phyloP scores from a whole-genome alignment of 2,329 filamentous ascomycete genomes.

The Fusarium graminum region DNA sequence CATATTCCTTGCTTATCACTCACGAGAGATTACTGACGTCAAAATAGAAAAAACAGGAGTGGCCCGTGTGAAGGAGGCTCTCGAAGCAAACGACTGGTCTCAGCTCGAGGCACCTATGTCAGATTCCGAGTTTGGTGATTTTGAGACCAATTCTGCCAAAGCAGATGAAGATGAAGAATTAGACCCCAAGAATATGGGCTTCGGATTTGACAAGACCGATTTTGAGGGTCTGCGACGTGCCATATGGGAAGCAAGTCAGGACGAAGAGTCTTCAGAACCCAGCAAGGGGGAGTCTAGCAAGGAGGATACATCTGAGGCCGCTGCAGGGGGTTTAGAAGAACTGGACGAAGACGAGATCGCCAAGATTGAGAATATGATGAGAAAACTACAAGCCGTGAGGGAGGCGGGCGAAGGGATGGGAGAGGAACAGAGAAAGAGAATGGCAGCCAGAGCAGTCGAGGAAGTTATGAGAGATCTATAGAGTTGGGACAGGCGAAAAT shows the following conservation, averaged over 20 bases:
- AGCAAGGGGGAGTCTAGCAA: conserved; percentile 28
- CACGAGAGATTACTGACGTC: conserved; percentile 34
- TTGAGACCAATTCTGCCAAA: conserved; percentile 54
- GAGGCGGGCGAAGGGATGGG: conserved; percentile 71
- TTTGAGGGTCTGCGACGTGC: conserved; percentile 66
- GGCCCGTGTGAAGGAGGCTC: conserved; percentile 69
- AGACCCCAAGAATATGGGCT: conserved; percentile 64
- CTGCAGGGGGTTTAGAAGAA: conserved; percentile 57
- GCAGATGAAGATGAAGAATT: conserved; percentile 53
- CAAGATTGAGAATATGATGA: conserved; percentile 73
- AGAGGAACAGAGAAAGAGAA: conserved; percentile 70
- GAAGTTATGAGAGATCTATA: conserved; percentile 74
- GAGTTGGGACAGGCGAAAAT: not conserved
- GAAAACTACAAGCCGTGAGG: conserved; percentile 71
- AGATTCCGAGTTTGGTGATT: conserved; percentile 51
- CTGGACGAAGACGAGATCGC: conserved; percentile 66
- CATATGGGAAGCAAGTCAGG: conserved; percentile 61
- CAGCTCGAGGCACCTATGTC: conserved; percentile 47
- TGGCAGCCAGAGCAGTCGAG: conserved; percentile 71
- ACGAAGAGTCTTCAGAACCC: conserved; percentile 29
- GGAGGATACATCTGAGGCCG: conserved; percentile 14
- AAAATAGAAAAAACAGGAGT: conserved; percentile 69
- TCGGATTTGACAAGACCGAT: conserved; percentile 65
- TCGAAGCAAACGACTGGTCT: conserved; percentile 76
- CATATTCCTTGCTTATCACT: not conserved